Conservation (phyloP, 2,329 filamentous ascomycete species). For the Apiospora arundinis region DNA sequence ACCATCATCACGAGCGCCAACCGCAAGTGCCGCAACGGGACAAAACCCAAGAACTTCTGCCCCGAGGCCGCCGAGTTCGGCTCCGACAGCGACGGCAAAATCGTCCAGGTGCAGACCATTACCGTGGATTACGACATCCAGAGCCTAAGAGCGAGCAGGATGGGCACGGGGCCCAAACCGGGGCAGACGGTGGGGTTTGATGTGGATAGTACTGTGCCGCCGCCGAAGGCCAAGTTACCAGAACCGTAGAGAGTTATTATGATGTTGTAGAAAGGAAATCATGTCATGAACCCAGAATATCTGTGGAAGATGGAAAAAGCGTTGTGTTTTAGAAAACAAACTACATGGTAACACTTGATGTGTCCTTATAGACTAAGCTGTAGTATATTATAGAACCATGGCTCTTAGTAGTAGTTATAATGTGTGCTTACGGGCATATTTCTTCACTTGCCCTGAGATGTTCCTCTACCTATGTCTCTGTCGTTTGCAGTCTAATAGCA, state of each 20-base stretch:
- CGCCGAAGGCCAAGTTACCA: not conserved
- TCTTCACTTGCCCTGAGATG: too few species aligned
- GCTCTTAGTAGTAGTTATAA: too few species aligned
- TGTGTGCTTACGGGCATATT: too few species aligned
- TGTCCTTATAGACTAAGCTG: too few species aligned
- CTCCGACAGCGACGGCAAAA: slow-evolving; percentile 1
- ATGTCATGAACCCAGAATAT: too few species aligned
- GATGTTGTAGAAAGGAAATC: not conserved
- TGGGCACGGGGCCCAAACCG: not conserved
- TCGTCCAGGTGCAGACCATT: slow-evolving; percentile 14
- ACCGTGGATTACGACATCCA: slow-evolving; percentile 6
- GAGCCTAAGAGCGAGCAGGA: not conserved
- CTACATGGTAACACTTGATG: too few species aligned
- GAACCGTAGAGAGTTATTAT: not conserved
- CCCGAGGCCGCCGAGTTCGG: slow-evolving; percentile 5
- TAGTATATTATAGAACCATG: too few species aligned
- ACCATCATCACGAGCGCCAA: slow-evolving; percentile 18
- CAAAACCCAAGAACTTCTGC: not conserved
- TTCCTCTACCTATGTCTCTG: too few species aligned
- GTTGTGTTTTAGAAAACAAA: too few species aligned
- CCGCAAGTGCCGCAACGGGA: not conserved
- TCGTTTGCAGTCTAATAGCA: too few species aligned
- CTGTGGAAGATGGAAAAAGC: too few species aligned
- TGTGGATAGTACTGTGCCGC: not conserved
- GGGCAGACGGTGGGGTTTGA: not conserved